Evolutionary conservation across 2,329 filamentous ascomycete species (phyloP), one percentile per base, ranked within the genome.

Genomic region (Sporothrix schenckii): DNA sequence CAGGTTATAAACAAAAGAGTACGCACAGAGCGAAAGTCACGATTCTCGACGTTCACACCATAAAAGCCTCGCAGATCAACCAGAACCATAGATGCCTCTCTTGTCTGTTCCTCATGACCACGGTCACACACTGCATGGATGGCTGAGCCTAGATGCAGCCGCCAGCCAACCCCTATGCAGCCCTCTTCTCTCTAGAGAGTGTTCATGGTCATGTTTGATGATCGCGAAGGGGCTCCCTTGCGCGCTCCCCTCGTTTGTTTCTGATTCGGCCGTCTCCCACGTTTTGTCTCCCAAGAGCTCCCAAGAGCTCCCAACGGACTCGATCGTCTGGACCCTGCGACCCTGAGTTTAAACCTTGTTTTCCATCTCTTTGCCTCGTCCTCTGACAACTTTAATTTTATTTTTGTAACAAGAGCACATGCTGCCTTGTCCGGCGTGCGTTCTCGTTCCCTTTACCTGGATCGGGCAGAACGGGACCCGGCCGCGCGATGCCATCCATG

Each of bases 211-310:
- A 6, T 49, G 66, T 68, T 68, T 68, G 66, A 68, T 68, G 39
- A 56, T 68, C 52, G 52, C 44, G 21, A 56, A 68, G 66, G 66
- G 50, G 41, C 16, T 49, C n/a, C 54, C 56, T 60, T 60, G 56
- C 34, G 21, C 39, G 47, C 21, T 27, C 21, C 39, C 13, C 58
- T 63, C 58, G 58, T 63, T 54, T 67, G 24, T 67, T 54, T 67
- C 65, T 66, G 24, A 66, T 52, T 13, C 27, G 27, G 24, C 44
- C 49, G 39, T 27, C 41, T 65, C 41, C 14, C 41, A 30, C 27
- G 27, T 49, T 49, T 34, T 56, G 3, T 19, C 53, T 30, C 53
- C 16, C 27, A 56, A 16, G 7, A 7, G 11, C 24, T 56, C 9
- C 24, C 24, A 27, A 21, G 7, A 7, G 11, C 24, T 56, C 9